phyloP scores from a whole-genome alignment of 805 yeast species.

The Starmerella sp. region DNA sequence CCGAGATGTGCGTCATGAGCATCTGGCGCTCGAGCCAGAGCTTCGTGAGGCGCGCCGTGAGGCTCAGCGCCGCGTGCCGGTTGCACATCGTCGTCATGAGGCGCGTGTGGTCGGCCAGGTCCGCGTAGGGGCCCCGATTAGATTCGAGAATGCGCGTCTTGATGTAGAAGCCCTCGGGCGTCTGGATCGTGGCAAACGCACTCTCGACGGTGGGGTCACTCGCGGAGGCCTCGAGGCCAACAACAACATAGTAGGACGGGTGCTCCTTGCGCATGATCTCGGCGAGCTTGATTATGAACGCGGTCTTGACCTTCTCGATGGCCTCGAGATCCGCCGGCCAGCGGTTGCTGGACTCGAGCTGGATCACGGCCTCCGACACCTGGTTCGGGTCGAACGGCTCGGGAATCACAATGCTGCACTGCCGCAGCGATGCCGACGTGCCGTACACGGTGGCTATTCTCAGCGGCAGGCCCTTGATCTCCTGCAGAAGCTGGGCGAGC shows the following conservation, averaged over 20 bases:
- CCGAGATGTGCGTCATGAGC: slow-evolving; percentile 56
- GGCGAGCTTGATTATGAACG: slow-evolving; percentile 66
- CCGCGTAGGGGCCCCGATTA: slow-evolving; percentile 34
- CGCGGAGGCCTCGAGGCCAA: slow-evolving; percentile 48
- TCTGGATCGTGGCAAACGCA: slow-evolving; percentile 37
- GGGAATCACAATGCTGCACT: slow-evolving; percentile 66
- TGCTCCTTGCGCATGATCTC: slow-evolving; percentile 36
- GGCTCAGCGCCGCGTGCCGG: slow-evolving; percentile 55
- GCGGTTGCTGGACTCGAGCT: slow-evolving; percentile 77
- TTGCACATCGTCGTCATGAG: slow-evolving; percentile 60
- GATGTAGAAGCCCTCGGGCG: slow-evolving; percentile 89
- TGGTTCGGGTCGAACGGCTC: slow-evolving; percentile 31
- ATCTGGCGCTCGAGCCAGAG: slow-evolving; percentile 82
- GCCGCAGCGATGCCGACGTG: slow-evolving; percentile 61
- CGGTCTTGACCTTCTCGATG: slow-evolving; percentile 80
- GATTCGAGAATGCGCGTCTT: slow-evolving; percentile 54
- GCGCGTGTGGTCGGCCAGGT: slow-evolving; percentile 61
- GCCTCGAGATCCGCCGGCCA: slow-evolving; percentile 94
- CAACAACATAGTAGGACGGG: slow-evolving; percentile 44
- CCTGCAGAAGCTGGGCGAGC: slow-evolving; percentile 38
- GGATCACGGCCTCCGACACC: slow-evolving; percentile 67
- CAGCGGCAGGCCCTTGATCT: slow-evolving; percentile 48
- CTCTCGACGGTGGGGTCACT: slow-evolving; percentile 18
- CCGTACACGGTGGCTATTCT: slow-evolving; percentile 62
- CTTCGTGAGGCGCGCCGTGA: slow-evolving; percentile 76